Conservation (phyloP, 2,329 filamentous ascomycete genomes). For the Mollisia scopiformis region DNA sequence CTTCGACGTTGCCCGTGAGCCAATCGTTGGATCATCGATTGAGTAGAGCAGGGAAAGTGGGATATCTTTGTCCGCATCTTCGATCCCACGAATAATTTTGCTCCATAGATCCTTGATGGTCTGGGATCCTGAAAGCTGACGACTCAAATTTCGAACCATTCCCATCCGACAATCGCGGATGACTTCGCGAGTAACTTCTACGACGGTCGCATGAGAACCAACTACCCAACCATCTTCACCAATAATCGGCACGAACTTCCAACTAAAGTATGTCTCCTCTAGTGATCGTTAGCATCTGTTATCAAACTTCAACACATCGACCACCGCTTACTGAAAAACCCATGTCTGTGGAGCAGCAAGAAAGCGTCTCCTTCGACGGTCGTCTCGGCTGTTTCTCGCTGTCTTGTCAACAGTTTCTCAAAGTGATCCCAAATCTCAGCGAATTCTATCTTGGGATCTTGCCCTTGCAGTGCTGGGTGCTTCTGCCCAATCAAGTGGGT, state of each 20-base stretch:
- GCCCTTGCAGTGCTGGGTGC: constrained; percentile 38
- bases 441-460: constrained; percentile 43
- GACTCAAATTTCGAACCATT: constrained; percentile 40
- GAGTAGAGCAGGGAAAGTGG: constrained; percentile 38
- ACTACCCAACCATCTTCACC: constrained; percentile 37
- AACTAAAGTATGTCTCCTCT: constrained; percentile 41
- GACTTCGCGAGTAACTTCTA: constrained; percentile 42
- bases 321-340: constrained; percentile 27
- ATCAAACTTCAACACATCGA: too few relatives aligned
- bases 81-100: constrained; percentile 28
- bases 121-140: constrained; percentile 31
- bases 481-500: constrained; percentile 36
- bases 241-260: constrained; percentile 46
- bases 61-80: constrained; percentile 33
- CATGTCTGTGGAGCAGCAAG: constrained; percentile 37
- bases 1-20: not conserved
- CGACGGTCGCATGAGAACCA: constrained; percentile 22
- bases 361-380: constrained; percentile 28
- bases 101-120: constrained; percentile 39
- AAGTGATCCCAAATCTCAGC: constrained; percentile 40
- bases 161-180: constrained; percentile 40
- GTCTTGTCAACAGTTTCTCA: constrained; percentile 32
- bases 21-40: constrained; percentile 18
- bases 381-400: constrained; percentile 31
- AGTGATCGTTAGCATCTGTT: too few relatives aligned